A percentile compares a stretch with the other conserved stretches of the same genome.
Conservation (phyloP, 495 filamentous ascomycete genomes). For the Neurospora tetraspora region DNA sequence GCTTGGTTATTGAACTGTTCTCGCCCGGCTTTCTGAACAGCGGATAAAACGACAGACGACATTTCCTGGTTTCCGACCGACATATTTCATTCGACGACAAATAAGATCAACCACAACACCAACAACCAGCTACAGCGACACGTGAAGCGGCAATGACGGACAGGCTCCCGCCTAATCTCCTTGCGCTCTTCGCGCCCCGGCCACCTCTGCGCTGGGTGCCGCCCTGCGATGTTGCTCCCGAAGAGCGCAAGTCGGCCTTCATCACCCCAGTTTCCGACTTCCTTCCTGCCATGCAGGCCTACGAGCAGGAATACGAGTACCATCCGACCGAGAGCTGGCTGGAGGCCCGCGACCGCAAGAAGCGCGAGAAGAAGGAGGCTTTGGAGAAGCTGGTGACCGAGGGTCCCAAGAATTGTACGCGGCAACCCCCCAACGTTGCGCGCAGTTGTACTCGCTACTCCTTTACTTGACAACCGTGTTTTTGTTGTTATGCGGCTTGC, state of each 20-base stretch:
- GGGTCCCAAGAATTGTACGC: constrained; percentile 58
- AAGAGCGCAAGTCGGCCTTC: constrained; percentile 63
- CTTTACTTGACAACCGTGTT: constrained; percentile 1
- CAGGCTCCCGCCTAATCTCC: constrained; percentile 83
- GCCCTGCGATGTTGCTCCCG: constrained; percentile 71
- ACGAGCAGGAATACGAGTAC: constrained; percentile 63
- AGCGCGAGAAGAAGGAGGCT: constrained; percentile 62
- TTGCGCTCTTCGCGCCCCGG: constrained; percentile 88
- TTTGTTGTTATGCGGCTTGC: background rate
- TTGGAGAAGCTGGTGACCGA: constrained; percentile 56
- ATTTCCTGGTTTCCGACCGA: background rate
- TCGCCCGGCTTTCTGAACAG: background rate
- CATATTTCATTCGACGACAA: background rate
- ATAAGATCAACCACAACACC: background rate
- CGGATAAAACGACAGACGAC: background rate
- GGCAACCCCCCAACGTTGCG: constrained; percentile 5
- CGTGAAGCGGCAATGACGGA: constrained; percentile 61
- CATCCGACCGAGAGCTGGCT: constrained; percentile 86
- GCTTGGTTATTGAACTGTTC: background rate
- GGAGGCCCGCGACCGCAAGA: constrained; percentile 70
- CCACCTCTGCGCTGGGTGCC: constrained; percentile 86
- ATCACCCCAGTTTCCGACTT: constrained; percentile 66
- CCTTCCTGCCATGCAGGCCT: constrained; percentile 57
- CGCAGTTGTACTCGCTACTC: background rate
- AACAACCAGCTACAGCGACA: background rate